Evolutionary conservation across 2,329 filamentous ascomycete genomes (phyloP).

Genomic region (Phoma sp.): DNA sequence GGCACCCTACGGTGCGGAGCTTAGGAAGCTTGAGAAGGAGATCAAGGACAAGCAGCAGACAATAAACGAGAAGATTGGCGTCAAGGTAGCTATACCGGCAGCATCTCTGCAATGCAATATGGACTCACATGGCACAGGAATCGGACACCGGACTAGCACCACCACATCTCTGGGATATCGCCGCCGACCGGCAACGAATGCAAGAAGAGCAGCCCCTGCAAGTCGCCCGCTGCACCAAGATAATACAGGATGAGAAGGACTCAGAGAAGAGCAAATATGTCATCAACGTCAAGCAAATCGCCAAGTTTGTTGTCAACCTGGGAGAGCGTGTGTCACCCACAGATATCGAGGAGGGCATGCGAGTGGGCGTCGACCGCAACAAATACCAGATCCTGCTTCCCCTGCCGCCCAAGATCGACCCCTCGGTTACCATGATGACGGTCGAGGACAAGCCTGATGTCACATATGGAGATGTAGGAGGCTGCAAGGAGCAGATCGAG

Average conservation of each 20-base stretch:
- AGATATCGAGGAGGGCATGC: conserved; percentile 99
- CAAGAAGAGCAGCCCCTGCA: conserved; percentile 96
- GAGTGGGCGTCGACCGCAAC: conserved; percentile 96
- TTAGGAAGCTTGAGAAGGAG: conserved; percentile 98
- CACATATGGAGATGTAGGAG: conserved; percentile 97
- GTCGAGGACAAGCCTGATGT: conserved; percentile 99
- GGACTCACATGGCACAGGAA: conserved; percentile 66
- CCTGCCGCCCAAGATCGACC: conserved; percentile 96
- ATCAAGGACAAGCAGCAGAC: conserved; percentile 99
- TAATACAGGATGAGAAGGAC: conserved; percentile 96
- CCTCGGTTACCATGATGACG: conserved; percentile 99
- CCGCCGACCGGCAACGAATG: conserved; percentile 98
- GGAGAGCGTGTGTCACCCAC: conserved; percentile 96
- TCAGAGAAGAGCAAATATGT: conserved; percentile 99
- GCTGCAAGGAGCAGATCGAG: conserved; percentile 99
- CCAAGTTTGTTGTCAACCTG: conserved; percentile 98
- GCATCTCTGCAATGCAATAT: neutral
- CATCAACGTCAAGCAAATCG: conserved; percentile 99
- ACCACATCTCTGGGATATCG: conserved; percentile 98
- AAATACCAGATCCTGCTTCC: conserved; percentile 99
- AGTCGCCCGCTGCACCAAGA: conserved; percentile 98
- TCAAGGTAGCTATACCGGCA: conserved; percentile 25
- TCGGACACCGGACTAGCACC: conserved; percentile 98
- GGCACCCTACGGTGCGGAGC: conserved; percentile 88
- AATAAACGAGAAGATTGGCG: conserved; percentile 96